Conservation (phyloP, 345 rosid species). For the Camelina laxa region DNA sequence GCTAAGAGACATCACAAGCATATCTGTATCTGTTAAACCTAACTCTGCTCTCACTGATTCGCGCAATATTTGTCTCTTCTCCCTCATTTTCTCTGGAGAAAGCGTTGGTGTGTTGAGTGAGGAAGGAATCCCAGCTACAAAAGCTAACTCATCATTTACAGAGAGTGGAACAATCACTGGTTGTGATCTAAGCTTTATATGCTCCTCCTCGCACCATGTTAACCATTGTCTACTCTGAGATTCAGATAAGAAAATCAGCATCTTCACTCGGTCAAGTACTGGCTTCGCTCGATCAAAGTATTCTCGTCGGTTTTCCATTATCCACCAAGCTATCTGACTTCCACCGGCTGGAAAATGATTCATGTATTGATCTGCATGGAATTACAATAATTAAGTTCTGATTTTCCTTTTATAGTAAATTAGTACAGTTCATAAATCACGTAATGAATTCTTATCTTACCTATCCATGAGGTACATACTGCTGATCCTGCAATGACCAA, state of each 20-base stretch:
- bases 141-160: conserved; percentile 90
- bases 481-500: conserved; percentile 95
- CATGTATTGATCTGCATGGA: conserved; percentile 76
- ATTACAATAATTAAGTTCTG: background rate
- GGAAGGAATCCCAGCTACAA: conserved; percentile 82
- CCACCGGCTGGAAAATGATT: conserved; percentile 85
- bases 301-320: conserved; percentile 93
- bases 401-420: conserved; percentile 3
- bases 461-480: conserved; percentile 95
- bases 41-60: conserved; percentile 72
- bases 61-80: conserved; percentile 65
- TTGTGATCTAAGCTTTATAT: conserved; percentile 76
- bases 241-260: conserved; percentile 81
- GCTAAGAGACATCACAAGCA: conserved; percentile 90
- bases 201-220: conserved; percentile 85
- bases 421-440: conserved; percentile 10
- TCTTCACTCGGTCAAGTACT: conserved; percentile 77
- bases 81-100: conserved; percentile 69
- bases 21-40: conserved; percentile 72
- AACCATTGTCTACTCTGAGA: conserved; percentile 83
- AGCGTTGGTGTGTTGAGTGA: conserved; percentile 78
- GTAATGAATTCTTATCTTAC: conserved; percentile 55
- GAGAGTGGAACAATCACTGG: conserved; percentile 83
- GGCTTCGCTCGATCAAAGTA: conserved; percentile 85
- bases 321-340: conserved; percentile 97